Evolutionary conservation across 176 grass and related monocot species (phyloP).

Genomic region (Areca catechu): DNA sequence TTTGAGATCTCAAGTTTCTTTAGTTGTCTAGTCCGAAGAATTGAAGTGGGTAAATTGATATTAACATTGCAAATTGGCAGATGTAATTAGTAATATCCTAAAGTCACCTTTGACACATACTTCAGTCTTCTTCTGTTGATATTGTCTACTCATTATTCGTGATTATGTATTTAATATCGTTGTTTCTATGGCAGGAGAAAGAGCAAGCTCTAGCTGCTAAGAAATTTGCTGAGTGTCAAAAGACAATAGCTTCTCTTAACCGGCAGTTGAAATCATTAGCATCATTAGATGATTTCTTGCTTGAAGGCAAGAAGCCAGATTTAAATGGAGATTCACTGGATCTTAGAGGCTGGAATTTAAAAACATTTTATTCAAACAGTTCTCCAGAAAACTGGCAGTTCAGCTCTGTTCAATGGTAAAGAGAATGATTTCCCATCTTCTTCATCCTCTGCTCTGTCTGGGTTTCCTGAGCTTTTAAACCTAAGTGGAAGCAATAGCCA

Average conservation of each 20-base stretch:
- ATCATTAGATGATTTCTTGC: slow-evolving; percentile 51
- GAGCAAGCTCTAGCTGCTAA: slow-evolving; percentile 44
- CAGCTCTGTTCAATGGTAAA: too few species aligned
- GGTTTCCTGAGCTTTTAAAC: too few species aligned
- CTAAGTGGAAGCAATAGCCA: too few species aligned
- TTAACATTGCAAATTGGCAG: too few species aligned
- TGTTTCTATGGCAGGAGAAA: slow-evolving; percentile 36
- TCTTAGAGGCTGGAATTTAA: slow-evolving; percentile 2
- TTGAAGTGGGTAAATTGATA: too few species aligned
- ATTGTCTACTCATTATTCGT: not conserved
- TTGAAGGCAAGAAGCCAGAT: slow-evolving; percentile 16
- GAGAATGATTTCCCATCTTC: too few species aligned
- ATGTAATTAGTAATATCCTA: too few species aligned
- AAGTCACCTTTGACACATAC: not conserved
- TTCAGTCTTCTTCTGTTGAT: not conserved
- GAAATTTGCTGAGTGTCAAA: slow-evolving; percentile 80
- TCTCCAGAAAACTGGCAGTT: too few species aligned
- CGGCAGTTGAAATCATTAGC: slow-evolving; percentile 55
- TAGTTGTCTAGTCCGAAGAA: too few species aligned
- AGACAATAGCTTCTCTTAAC: slow-evolving; percentile 78
- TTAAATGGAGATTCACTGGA: slow-evolving; percentile 8
- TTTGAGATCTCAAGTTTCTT: too few species aligned
- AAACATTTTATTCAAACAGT: too few species aligned
- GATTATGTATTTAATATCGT: not conserved
- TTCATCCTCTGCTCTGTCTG: too few species aligned